phyloP scores from a whole-genome alignment of 2,329 filamentous ascomycete genomes.

The Fusarium keratoplasticum region DNA sequence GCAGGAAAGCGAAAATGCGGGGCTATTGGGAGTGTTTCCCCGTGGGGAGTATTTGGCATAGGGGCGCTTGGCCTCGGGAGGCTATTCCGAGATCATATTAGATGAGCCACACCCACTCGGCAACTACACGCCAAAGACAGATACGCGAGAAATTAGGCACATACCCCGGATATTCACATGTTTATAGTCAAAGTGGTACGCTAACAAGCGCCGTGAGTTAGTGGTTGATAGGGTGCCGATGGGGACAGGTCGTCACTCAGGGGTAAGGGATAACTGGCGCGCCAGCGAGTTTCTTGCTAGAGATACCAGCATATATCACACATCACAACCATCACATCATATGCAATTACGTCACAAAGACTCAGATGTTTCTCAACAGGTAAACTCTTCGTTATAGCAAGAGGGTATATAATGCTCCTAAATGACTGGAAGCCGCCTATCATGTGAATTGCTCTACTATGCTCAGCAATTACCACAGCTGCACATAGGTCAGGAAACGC shows the following conservation, averaged over 20 bases:
- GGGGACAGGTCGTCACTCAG: neutral
- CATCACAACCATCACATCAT: neutral
- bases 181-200: neutral
- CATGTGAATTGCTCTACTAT: neutral
- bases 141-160: neutral
- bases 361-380: neutral
- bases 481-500: constrained; percentile 34
- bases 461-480: constrained; percentile 22
- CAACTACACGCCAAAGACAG: neutral
- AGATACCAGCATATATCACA: too few species aligned
- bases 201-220: neutral
- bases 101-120: neutral
- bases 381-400: neutral
- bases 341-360: neutral
- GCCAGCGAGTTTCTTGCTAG: too few species aligned
- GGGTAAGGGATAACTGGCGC: neutral
- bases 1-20: neutral
- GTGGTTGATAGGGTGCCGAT: neutral
- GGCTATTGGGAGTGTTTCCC: neutral
- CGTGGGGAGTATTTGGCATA: neutral
- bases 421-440: neutral
- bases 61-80: neutral
- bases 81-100: neutral
- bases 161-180: neutral
- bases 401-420: neutral